Evolutionary conservation across 345 rosid genomes (phyloP).

Genomic region (Trapa incisa): DNA sequence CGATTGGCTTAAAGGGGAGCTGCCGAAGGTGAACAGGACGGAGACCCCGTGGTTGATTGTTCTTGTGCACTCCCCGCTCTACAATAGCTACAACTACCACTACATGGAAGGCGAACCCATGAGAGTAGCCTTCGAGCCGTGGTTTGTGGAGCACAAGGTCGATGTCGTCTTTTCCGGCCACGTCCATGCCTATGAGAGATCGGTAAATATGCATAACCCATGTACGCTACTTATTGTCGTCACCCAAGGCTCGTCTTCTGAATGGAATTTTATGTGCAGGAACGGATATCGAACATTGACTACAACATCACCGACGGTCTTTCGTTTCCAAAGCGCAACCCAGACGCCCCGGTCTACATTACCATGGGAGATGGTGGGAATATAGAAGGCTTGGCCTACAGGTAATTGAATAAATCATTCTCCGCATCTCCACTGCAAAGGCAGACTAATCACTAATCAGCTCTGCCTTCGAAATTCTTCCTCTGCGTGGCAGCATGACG

Average conservation of each 20-base stretch:
- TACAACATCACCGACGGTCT: slow-evolving; percentile 42
- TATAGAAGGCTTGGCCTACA: slow-evolving; percentile 49
- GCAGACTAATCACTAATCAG: not conserved
- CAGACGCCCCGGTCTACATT: slow-evolving; percentile 43
- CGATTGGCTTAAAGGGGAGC: slow-evolving; percentile 35
- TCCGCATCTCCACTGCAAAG: not conserved
- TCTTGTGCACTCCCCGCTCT: slow-evolving; percentile 39
- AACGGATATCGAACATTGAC: slow-evolving; percentile 36
- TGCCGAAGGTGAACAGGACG: slow-evolving; percentile 35
- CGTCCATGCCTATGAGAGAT: slow-evolving; percentile 55
- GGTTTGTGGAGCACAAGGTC: slow-evolving; percentile 33
- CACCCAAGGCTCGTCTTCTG: not conserved
- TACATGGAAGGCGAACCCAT: slow-evolving; percentile 53
- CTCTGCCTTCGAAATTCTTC: not conserved
- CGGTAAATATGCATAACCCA: slow-evolving; percentile 14
- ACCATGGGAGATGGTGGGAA: slow-evolving; percentile 74
- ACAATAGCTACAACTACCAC: slow-evolving; percentile 35
- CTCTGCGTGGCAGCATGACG: slow-evolving; percentile 45
- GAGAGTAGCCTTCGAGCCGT: slow-evolving; percentile 36
- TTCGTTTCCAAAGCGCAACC: slow-evolving; percentile 28
- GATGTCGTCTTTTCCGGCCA: slow-evolving; percentile 48
- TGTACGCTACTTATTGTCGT: no score
- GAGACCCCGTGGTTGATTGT: slow-evolving; percentile 53
- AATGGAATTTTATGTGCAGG: slow-evolving; percentile 13
- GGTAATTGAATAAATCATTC: slow-evolving; percentile 14